phyloP scores from a whole-genome alignment of 345 rosid genomes.

The Bruguiera parviflora region DNA sequence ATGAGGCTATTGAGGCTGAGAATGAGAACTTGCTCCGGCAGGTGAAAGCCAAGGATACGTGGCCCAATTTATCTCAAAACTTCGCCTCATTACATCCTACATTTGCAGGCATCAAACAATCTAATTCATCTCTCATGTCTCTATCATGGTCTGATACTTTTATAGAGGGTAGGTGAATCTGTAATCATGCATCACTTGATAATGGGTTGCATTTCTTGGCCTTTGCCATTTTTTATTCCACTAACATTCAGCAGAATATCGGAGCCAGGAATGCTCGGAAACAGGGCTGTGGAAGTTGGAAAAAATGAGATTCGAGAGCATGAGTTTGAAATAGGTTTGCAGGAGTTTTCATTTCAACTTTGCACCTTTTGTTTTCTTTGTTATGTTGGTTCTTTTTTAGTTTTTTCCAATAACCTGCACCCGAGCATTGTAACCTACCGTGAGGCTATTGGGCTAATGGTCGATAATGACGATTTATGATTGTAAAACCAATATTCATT shows the following conservation, averaged over 20 bases:
- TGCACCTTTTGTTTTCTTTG: background rate
- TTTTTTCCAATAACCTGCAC: too few relatives aligned
- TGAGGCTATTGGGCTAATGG: background rate
- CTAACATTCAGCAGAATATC: conserved; percentile 14
- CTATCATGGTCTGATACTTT: conserved; percentile 36
- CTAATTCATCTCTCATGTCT: conserved; percentile 38
- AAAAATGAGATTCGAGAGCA: conserved; percentile 10
- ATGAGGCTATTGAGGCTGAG: conserved; percentile 37
- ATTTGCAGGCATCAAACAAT: conserved; percentile 36
- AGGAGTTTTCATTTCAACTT: background rate
- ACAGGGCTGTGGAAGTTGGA: conserved; percentile 12
- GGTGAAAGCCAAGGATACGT: too few relatives aligned
- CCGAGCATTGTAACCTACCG: too few relatives aligned
- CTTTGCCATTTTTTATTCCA: background rate
- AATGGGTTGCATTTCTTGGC: background rate
- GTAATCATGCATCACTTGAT: background rate
- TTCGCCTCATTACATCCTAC: conserved; percentile 47
- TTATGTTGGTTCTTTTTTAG: background rate
- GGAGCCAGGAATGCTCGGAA: background rate
- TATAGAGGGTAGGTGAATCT: conserved; percentile 43
- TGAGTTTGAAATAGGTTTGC: background rate
- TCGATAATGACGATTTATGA: background rate
- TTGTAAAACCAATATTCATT: background rate
- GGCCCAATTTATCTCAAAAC: conserved; percentile 21
- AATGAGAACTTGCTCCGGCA: conserved; percentile 47